Base-by-base conservation (phyloP, 805 yeast genomes). In the Saccharomyces mikatae region DNA sequence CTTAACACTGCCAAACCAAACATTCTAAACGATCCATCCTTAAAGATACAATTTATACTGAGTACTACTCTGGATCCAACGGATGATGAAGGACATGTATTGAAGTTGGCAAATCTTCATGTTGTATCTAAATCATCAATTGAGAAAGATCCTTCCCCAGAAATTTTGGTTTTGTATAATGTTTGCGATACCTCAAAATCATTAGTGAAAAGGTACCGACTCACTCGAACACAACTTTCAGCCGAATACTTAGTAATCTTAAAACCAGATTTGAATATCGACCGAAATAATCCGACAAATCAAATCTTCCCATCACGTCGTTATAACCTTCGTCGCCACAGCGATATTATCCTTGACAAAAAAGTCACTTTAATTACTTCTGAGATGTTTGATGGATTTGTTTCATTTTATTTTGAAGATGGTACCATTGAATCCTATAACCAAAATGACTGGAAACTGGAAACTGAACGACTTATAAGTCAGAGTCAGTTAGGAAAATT, bases 11-110 rank as follows among this genome's bases (percentile, higher is more conserved):
- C 58, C 0, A 65, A 62, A 52, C 59, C 64, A 9, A 60, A 60
- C 26, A 57, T 60, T 22, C 51, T 68, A 29, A 64, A 62, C 52
- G 72, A 70, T 52, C 74, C 74, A 3, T 57, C 67, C 6, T 51
- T 70, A 21, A 60, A 59, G 26, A 55, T 68, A 17, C 61, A 61
- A 13, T 64, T 65, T 17, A 56, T 69, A 9, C 54, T 63, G 13
- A 66, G 65, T 26, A 55, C 60, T 3, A 54, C 62, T 6, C 54
- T 66, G 1, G 69, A 66, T 17, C 48, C 52, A 14, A 41, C 64
- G 4, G 65, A 66, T 52, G 51, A 53, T 6, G 64, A 62, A 28
- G 67, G 68, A 1, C 55, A 59, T 41, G 52, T 60, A 4, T 48
- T 70, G 9, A 55, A 60, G 48, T 56, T 69, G 8, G 41, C 54